Evolutionary conservation across 225 moss, liverwort and hornwort species (phyloP).

Genomic region (Bryoerythrophyllum caledonicum): DNA sequence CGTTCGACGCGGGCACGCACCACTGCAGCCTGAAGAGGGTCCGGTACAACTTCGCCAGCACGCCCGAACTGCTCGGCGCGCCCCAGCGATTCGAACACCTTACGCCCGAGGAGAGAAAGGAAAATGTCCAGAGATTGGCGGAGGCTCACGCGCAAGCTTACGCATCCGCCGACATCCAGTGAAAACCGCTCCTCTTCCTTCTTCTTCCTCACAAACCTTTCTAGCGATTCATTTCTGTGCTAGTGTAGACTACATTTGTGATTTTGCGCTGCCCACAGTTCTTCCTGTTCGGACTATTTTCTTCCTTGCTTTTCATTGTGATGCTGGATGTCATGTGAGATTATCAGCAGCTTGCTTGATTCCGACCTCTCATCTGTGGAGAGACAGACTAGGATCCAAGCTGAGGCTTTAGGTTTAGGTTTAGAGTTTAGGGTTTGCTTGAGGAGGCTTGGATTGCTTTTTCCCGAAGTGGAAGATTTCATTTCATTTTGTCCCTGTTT

Average conservation of each 20-base stretch:
- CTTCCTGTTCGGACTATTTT: background rate
- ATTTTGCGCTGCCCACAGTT: background rate
- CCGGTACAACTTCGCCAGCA: slow-evolving; percentile 35
- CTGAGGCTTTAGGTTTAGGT: no score
- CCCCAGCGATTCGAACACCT: slow-evolving; percentile 20
- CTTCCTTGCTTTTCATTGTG: no score
- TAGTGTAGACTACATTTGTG: background rate
- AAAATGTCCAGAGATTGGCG: slow-evolving; percentile 27
- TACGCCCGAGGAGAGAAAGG: slow-evolving; percentile 21
- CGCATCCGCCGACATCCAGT: slow-evolving; percentile 27
- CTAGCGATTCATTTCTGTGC: background rate
- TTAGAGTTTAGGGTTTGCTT: no score
- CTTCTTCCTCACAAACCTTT: background rate
- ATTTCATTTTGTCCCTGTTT: background rate
- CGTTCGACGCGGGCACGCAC: slow-evolving; percentile 37
- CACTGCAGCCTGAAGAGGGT: slow-evolving; percentile 26
- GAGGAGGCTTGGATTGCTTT: no score
- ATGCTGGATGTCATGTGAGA: no score
- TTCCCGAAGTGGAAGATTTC: no score
- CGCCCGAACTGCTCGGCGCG: slow-evolving; percentile 33
- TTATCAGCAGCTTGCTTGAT: no score
- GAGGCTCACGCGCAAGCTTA: slow-evolving; percentile 38
- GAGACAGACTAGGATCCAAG: no score
- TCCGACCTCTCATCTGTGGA: no score
- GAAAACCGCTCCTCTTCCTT: background rate